Base-by-base conservation (phyloP, 2,329 filamentous ascomycete species). In the Microascus cirrosus region DNA sequence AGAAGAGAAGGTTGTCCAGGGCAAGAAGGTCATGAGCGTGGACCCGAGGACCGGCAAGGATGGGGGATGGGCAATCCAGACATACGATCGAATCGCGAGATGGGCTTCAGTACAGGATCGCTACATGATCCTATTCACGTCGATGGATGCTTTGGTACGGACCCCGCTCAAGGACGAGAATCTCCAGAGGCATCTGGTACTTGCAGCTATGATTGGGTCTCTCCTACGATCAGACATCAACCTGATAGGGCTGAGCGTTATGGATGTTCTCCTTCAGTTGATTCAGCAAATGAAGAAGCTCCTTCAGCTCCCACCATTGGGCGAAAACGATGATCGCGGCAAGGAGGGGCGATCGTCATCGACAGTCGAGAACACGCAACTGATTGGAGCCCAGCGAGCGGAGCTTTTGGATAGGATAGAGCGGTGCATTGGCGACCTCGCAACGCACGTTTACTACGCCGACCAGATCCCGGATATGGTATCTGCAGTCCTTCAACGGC, bases 391-490 rank as follows among this genome's bases (percentile, higher is more conserved):
- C n/a, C 80, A 86, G 59, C 80, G 85, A 55, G 78, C 79, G 61
- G 80, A 85, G 63, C 77, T 96, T 18, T 74, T 96, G 32, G 71
- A 76, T 36, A 82, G 85, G 35, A 79, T 97, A 18, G 86, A 94
- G 68, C 79, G 82, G 63, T 95, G 90, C 71, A 91, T 96, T 61
- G 90, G 90, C n/a, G 84, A 92, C 68, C 76, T 99, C 32, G 91
- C 92, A 2, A 96, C 90, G 0, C 94, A 99, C 67, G 86, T 96
- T 35, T 99, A 99, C 74, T 99, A 99, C 69, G 89, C 89, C 1
- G 93, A 97, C 65, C 94, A 99, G 70, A 90, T 97, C 58, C 85
- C 89, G 1, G 94, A 99, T 70, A 96, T 97, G 90, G 84, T 96
- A 56, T 81, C 85, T 22, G 84, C 90, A 0, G 86, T 97, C 52